Percentiles rank a stretch among this genome's conserved stretches.
Evolutionary conservation across 495 filamentous ascomycete genomes (phyloP).

Genomic region (Xylaria longipes): DNA sequence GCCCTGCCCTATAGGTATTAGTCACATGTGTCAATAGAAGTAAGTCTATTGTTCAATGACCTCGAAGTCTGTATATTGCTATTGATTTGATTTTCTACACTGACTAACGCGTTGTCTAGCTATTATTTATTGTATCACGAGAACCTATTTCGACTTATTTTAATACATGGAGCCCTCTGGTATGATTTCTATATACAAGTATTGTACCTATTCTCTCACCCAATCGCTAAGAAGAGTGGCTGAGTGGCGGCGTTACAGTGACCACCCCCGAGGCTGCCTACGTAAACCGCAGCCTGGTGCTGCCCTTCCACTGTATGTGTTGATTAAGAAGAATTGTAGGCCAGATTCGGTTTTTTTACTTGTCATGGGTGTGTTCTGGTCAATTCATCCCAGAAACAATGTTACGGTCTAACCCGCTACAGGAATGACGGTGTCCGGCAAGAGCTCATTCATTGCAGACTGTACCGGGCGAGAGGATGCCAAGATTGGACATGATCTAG

Average conservation of each 20-base stretch:
- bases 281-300: not conserved
- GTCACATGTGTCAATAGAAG: no score
- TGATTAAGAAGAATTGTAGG: not conserved
- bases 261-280: not conserved
- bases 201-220: no score
- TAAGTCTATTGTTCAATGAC: no score
- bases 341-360: constrained; percentile 13
- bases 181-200: no score
- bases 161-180: no score
- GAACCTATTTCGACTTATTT: no score
- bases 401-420: constrained; percentile 38
- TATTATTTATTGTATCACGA: no score
- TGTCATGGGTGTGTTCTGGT: not conserved
- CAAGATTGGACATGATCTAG: constrained; percentile 36
- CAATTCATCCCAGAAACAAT: not conserved
- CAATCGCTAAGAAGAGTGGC: not conserved
- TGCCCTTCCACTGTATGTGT: not conserved
- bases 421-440: constrained; percentile 50
- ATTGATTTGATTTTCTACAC: no score
- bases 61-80: no score
- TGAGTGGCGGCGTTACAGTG: not conserved
- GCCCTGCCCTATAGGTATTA: no score
- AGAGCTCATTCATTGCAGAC: constrained; percentile 47
- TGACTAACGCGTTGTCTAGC: no score
- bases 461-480: constrained; percentile 31